Base-by-base conservation (phyloP, 345 rosid species). In the Syzygium aqueum region DNA sequence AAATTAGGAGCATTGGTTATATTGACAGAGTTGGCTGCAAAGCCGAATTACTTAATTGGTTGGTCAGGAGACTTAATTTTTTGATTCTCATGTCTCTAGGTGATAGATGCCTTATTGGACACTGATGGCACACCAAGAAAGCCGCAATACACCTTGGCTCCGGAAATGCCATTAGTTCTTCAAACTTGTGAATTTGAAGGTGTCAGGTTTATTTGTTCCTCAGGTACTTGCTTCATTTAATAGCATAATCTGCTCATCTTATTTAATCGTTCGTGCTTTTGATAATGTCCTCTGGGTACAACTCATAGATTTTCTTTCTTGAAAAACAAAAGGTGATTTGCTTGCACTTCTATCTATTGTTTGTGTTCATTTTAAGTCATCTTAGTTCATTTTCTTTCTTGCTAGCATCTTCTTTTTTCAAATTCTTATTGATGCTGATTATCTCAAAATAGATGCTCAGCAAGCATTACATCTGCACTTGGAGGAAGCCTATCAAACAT, bases 151-250 rank as follows among this genome's bases (percentile, higher is more conserved):
- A 87, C 86, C 84, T 94, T 95, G 96, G 98, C 99, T 88, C 90
- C 97, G 8, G 99, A 96, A 89, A 90, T 91, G 82, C 99, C 99
- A 19, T 89, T 97, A 93, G 93, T 95, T 88, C 98, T 97, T 89
- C 92, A 90, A 56, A 89, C 95, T 87, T 97, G 98, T 90, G 94
- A 95, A 85, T 96, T 96, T 86, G 92, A 95, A 90, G 92, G 90
- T 87, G 94, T 96, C 85, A 85, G 92, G 84, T 96, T 96, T 92
- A 88, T 86, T 50, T 97, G 98, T 88, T 94, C 99, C 87, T 83
- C 93, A 93, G 98, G 99, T 96, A 93, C 87, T 84, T 89, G 43
- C 88, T 27, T 52, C 46, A 16, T 78, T 13, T 8, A 23, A 37
- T 51, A 14, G 51, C 84, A 30, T 67, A 84, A 33, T 40, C 61